A percentile compares a stretch with the other conserved stretches of the same genome.
Evolutionary conservation across 441 rosid genomes (phyloP).

Genomic region (Corymbia citriodora): DNA sequence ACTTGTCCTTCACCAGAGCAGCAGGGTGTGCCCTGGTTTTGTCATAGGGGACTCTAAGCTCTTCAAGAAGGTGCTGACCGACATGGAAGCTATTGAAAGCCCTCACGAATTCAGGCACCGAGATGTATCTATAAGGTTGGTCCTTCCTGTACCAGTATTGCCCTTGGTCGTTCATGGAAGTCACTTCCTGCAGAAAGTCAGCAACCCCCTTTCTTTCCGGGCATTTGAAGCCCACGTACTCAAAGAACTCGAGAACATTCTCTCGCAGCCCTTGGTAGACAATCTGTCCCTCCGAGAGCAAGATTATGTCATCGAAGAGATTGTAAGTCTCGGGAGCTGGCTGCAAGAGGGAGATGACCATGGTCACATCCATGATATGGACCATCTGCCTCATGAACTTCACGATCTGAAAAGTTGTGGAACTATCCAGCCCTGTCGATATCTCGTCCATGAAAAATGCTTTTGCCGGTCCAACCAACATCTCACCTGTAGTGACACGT

Average conservation of each 20-base stretch:
- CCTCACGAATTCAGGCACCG: conserved; percentile 41
- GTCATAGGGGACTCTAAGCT: conserved; percentile 47
- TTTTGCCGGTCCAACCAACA: conserved; percentile 78
- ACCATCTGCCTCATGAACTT: conserved; percentile 84
- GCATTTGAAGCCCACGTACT: conserved; percentile 55
- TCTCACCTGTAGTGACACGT: conserved; percentile 96
- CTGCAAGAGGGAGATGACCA: conserved; percentile 75
- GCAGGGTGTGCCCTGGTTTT: conserved; percentile 51
- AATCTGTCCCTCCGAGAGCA: conserved; percentile 62
- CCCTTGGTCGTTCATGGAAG: conserved; percentile 61
- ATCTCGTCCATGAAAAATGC: conserved; percentile 91
- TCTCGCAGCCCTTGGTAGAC: conserved; percentile 65
- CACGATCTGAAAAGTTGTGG: conserved; percentile 75
- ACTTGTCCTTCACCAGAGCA: conserved; percentile 45
- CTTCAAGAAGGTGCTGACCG: conserved; percentile 31
- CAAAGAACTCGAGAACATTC: conserved; percentile 50
- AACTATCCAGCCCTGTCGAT: conserved; percentile 86
- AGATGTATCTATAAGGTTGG: conserved; percentile 37
- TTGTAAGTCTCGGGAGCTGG: conserved; percentile 74
- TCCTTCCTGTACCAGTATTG: conserved; percentile 50
- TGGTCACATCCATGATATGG: conserved; percentile 73
- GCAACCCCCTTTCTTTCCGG: conserved; percentile 67
- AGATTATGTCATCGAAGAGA: conserved; percentile 56
- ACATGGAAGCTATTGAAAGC: conserved; percentile 35
- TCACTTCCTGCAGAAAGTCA: conserved; percentile 69